phyloP scores from a whole-genome alignment of 164 flowering plant genomes.

The Magnolia kwangsiensis region DNA sequence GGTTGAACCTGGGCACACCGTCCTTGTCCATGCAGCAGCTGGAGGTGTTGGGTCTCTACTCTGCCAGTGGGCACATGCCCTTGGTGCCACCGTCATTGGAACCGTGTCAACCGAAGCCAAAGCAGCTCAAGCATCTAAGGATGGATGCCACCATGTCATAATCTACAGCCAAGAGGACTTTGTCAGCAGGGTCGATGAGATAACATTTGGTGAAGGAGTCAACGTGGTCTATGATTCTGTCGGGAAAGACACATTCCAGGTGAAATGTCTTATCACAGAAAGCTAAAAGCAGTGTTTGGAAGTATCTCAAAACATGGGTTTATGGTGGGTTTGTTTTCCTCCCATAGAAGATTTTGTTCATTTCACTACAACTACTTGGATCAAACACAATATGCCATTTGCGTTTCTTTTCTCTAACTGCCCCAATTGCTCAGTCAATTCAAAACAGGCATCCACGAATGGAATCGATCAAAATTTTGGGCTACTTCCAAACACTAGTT shows the following conservation, averaged over 20 bases:
- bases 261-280: neutral
- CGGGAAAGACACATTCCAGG: slow-evolving; percentile 33
- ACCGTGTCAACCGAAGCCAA: slow-evolving; percentile 84
- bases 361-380: no score
- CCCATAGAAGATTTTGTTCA: no score
- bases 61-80: slow-evolving; percentile 90
- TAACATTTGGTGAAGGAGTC: slow-evolving; percentile 31
- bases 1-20: slow-evolving; percentile 78
- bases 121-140: slow-evolving; percentile 77
- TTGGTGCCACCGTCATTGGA: slow-evolving; percentile 92
- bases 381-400: no score
- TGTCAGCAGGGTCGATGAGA: slow-evolving; percentile 54
- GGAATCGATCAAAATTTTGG: no score
- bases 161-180: slow-evolving; percentile 70
- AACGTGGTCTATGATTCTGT: slow-evolving; percentile 35
- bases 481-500: no score
- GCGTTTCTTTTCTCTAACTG: neutral
- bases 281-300: neutral
- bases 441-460: neutral
- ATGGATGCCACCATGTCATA: slow-evolving; percentile 80
- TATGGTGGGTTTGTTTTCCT: no score
- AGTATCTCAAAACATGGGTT: neutral
- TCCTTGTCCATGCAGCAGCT: slow-evolving; percentile 94
- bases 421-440: neutral
- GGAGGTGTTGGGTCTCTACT: slow-evolving; percentile 89